Conservation (phyloP, 169 alveolate species). For the Eimeria falciformis region DNA sequence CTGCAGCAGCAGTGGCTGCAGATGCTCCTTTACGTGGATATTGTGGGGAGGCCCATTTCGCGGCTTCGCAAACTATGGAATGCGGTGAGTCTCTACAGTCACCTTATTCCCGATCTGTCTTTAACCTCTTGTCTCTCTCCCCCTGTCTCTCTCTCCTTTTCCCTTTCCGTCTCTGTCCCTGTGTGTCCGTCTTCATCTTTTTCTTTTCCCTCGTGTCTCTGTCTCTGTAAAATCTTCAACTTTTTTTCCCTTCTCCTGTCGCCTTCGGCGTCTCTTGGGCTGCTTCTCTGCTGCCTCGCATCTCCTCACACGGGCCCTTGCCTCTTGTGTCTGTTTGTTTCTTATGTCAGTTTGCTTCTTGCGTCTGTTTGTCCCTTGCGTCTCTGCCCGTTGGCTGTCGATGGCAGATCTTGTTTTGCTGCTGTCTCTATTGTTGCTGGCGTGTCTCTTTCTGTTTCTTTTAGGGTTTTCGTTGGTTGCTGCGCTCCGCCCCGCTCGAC, state of each 20-base stretch:
- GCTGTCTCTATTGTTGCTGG: background rate
- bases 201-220: background rate
- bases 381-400: too few species aligned
- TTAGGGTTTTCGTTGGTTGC: slow-evolving; percentile 67
- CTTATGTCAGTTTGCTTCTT: too few species aligned
- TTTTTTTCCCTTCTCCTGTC: background rate
- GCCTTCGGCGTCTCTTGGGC: too few species aligned
- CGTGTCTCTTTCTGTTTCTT: background rate
- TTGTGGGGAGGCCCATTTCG: slow-evolving; percentile 72
- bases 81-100: slow-evolving; percentile 35
- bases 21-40: slow-evolving; percentile 74
- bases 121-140: background rate
- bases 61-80: slow-evolving; percentile 70
- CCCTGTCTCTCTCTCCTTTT: background rate
- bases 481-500: slow-evolving; percentile 64
- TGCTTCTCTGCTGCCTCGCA: too few species aligned
- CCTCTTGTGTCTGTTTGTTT: too few species aligned
- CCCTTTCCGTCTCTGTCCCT: background rate
- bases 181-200: background rate
- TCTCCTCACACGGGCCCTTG: too few species aligned
- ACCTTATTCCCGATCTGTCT: too few species aligned
- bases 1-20: slow-evolving; percentile 78
- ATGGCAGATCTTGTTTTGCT: background rate
- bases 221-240: background rate
- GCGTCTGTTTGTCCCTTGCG: too few species aligned